phyloP scores from a whole-genome alignment of 2,329 filamentous ascomycete genomes.

The Sarocladium brachiariae region DNA sequence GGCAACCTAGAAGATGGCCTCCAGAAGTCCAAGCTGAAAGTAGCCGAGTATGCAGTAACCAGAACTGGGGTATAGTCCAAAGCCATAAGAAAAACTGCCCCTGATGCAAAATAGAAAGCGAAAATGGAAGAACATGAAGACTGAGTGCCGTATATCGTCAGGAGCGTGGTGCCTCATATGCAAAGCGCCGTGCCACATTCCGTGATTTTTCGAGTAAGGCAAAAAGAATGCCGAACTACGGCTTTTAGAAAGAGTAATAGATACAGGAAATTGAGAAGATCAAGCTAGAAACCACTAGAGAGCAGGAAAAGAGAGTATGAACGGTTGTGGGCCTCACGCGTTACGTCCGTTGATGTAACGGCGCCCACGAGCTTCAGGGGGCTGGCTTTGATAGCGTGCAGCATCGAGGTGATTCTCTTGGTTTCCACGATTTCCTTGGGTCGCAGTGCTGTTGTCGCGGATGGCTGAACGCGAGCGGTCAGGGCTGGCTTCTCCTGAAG shows the following conservation, averaged over 20 bases:
- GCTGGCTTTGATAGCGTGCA: too few relatives aligned
- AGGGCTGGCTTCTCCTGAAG: too few relatives aligned
- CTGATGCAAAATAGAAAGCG: not conserved
- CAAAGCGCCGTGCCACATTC: not conserved
- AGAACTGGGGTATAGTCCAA: conserved; percentile 8
- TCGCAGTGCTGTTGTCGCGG: too few relatives aligned
- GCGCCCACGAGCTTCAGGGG: too few relatives aligned
- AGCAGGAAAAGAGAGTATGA: too few relatives aligned
- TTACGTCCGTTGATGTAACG: too few relatives aligned
- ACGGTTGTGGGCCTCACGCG: too few relatives aligned
- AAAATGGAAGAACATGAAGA: not conserved
- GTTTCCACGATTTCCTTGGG: too few relatives aligned
- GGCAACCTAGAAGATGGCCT: not conserved
- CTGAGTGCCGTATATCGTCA: not conserved
- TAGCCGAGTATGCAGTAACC: conserved; percentile 3
- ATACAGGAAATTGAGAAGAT: not conserved
- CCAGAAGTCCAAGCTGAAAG: not conserved
- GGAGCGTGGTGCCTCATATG: too few relatives aligned
- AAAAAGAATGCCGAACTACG: not conserved
- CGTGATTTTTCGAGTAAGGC: not conserved
- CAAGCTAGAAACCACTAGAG: too few relatives aligned
- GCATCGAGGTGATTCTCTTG: too few relatives aligned
- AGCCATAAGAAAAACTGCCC: conserved; percentile 2
- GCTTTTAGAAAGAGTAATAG: not conserved
- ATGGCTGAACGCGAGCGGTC: too few relatives aligned